Percentiles rank a stretch among this genome's conserved stretches.
Evolutionary conservation across 2,329 filamentous ascomycete species (phyloP).

Genomic region (Nemania sp.): DNA sequence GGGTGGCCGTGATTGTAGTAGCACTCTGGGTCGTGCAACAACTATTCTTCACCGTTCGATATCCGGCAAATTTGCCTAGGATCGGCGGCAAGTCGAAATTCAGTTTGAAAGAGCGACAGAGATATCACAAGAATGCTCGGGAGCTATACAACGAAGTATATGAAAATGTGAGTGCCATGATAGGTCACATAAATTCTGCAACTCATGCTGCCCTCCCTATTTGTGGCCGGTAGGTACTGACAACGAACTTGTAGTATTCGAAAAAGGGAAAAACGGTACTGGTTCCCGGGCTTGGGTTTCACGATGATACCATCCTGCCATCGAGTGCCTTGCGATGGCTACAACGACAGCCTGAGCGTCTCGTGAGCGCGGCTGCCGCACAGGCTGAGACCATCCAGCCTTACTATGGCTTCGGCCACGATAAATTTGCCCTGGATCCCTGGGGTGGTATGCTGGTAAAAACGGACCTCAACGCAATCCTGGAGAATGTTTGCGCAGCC

Average conservation of each 20-base stretch:
- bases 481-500: constrained; percentile 42
- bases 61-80: constrained; percentile 28
- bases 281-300: constrained; percentile 46
- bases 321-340: constrained; percentile 47
- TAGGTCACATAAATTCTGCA: background rate
- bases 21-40: constrained; percentile 18
- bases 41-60: constrained; percentile 29
- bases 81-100: constrained; percentile 25
- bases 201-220: no score
- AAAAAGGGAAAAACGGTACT: constrained; percentile 49
- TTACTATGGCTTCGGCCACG: constrained; percentile 45
- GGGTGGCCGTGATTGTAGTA: constrained; percentile 7
- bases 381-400: constrained; percentile 47
- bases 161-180: constrained; percentile 29
- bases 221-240: background rate
- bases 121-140: constrained; percentile 28
- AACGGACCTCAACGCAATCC: constrained; percentile 42
- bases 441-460: constrained; percentile 41
- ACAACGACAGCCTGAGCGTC: constrained; percentile 45
- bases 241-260: constrained; percentile 42
- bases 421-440: constrained; percentile 30
- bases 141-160: constrained; percentile 31
- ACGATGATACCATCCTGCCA: constrained; percentile 50
- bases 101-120: constrained; percentile 24
- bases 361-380: constrained; percentile 43